A percentile compares a stretch with the other conserved stretches of the same genome.
Evolutionary conservation across 2,329 filamentous ascomycete genomes (phyloP).

Genomic region (Mycosphaerella arachidis): DNA sequence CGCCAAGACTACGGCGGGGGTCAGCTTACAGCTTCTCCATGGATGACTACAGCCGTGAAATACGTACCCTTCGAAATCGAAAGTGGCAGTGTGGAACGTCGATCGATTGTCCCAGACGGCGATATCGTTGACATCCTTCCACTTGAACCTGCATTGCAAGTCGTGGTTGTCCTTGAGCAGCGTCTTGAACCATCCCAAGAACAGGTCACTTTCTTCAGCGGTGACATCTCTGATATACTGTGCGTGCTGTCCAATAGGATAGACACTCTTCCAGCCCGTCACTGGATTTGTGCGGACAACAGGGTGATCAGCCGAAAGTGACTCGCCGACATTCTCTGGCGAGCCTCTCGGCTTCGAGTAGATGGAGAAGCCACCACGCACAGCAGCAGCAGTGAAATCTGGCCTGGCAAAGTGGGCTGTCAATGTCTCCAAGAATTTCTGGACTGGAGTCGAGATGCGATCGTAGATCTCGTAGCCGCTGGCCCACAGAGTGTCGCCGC

Average conservation of each 20-base stretch:
- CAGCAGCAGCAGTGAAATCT: slow-evolving; percentile 31
- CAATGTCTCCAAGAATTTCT: slow-evolving; percentile 55
- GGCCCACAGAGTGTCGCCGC: slow-evolving; percentile 60
- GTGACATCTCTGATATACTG: slow-evolving; percentile 53
- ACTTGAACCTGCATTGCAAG: slow-evolving; percentile 46
- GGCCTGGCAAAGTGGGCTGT: slow-evolving; percentile 46
- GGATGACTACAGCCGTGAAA: background rate
- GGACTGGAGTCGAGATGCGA: slow-evolving; percentile 53
- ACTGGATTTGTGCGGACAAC: slow-evolving; percentile 57
- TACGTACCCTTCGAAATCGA: slow-evolving; percentile 51
- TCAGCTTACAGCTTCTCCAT: background rate
- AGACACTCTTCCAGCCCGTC: slow-evolving; percentile 59
- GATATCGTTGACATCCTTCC: slow-evolving; percentile 47
- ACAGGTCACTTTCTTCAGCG: slow-evolving; percentile 19
- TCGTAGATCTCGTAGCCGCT: slow-evolving; percentile 66
- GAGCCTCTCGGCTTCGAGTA: slow-evolving; percentile 21
- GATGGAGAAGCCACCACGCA: slow-evolving; percentile 14
- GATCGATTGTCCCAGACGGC: slow-evolving; percentile 64
- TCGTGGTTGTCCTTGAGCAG: slow-evolving; percentile 48
- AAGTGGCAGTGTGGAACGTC: slow-evolving; percentile 58
- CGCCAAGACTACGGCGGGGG: slow-evolving; percentile 35
- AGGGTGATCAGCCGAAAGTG: slow-evolving; percentile 38
- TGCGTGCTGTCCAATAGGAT: slow-evolving; percentile 56
- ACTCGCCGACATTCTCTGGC: slow-evolving; percentile 22
- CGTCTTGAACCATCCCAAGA: slow-evolving; percentile 23